phyloP scores from a whole-genome alignment of 805 yeast species.

The Suhomyces pyralidae region DNA sequence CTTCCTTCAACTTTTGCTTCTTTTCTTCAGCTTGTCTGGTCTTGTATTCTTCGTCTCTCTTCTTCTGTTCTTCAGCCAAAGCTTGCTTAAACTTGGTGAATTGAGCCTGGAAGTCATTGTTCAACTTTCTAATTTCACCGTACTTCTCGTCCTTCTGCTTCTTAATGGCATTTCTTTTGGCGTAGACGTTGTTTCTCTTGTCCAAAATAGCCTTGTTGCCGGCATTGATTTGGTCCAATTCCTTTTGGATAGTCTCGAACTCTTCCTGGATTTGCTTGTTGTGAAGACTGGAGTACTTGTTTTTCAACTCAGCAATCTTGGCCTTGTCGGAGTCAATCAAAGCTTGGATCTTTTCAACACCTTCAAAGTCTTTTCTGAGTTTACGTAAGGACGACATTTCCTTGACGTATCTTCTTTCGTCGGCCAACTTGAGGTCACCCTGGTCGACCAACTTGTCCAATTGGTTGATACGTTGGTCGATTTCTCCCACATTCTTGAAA shows the following conservation, averaged over 20 bases:
- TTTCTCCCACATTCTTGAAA: constrained; percentile 66
- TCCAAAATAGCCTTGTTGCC: constrained; percentile 59
- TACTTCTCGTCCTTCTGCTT: constrained; percentile 68
- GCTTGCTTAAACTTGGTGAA: constrained; percentile 66
- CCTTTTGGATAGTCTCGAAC: constrained; percentile 65
- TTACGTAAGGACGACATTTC: constrained; percentile 84
- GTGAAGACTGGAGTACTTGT: constrained; percentile 55
- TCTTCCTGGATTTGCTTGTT: constrained; percentile 62
- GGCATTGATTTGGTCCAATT: constrained; percentile 63
- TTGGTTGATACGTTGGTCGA: constrained; percentile 59
- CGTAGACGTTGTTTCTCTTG: constrained; percentile 61
- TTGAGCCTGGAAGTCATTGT: constrained; percentile 73
- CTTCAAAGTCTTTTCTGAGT: constrained; percentile 71
- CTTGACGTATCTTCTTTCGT: constrained; percentile 80
- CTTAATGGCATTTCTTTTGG: constrained; percentile 64
- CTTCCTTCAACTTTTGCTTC: constrained; percentile 50
- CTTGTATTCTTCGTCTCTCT: constrained; percentile 68
- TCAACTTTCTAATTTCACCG: constrained; percentile 62
- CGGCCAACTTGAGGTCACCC: constrained; percentile 82
- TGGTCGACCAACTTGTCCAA: constrained; percentile 74
- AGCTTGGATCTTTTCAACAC: constrained; percentile 70
- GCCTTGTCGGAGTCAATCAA: constrained; percentile 75
- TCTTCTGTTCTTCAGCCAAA: constrained; percentile 65
- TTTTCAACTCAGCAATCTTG: constrained; percentile 73
- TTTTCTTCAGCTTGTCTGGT: constrained; percentile 49